A percentile compares a stretch with the other conserved stretches of the same genome.
Evolutionary conservation across 164 flowering plant species (phyloP).

Genomic region (Vitis cinerea): DNA sequence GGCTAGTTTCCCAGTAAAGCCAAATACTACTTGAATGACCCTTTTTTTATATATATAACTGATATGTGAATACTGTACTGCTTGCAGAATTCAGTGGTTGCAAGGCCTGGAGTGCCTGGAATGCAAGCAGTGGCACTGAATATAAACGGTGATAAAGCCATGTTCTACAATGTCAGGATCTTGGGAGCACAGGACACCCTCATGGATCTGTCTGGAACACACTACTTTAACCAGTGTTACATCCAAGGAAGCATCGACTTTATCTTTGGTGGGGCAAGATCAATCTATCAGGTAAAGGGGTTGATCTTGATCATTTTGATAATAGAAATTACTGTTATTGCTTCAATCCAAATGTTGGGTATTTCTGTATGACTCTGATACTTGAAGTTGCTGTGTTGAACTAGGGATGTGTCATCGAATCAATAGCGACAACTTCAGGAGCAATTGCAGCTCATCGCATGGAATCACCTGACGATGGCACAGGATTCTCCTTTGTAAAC

Average conservation of each 20-base stretch:
- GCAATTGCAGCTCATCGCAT: conserved; percentile 88
- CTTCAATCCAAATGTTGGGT: too few relatives aligned
- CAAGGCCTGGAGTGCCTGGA: conserved; percentile 46
- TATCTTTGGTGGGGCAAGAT: conserved; percentile 71
- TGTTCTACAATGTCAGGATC: conserved; percentile 58
- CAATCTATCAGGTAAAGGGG: conserved; percentile 65
- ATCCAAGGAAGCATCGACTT: conserved; percentile 81
- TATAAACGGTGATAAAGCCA: conserved; percentile 59
- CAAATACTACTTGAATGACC: too few relatives aligned
- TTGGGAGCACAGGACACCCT: conserved; percentile 87
- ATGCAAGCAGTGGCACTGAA: conserved; percentile 88
- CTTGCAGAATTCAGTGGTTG: conserved; percentile 68
- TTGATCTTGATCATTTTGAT: not conserved
- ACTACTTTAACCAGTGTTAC: conserved; percentile 56
- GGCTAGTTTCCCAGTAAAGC: not conserved
- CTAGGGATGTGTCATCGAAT: conserved; percentile 61
- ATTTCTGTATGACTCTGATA: not conserved
- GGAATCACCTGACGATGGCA: conserved; percentile 43
- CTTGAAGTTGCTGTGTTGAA: conserved; percentile 2
- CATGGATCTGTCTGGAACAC: conserved; percentile 66
- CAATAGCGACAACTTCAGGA: conserved; percentile 52
- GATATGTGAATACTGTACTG: not conserved
- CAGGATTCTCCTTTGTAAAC: conserved; percentile 78
- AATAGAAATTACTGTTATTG: too few relatives aligned
- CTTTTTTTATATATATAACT: too few relatives aligned